A percentile compares a stretch with the other conserved stretches of the same genome.
Conservation (phyloP, 805 yeast genomes). For the Lipomyces yamanashiensis region DNA sequence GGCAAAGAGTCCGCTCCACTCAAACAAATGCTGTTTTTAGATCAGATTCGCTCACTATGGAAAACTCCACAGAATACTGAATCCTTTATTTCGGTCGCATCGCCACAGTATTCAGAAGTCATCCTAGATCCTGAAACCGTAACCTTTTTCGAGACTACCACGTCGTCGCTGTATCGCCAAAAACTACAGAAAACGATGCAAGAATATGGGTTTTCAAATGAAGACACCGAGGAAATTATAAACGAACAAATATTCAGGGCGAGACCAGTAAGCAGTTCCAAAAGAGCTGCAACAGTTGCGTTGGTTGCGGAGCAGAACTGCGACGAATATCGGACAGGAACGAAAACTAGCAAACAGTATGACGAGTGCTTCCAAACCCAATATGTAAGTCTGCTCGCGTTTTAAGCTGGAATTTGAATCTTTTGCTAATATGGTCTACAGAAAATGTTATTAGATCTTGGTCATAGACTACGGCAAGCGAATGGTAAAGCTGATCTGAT, state of each 20-base stretch:
- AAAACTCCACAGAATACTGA: background rate
- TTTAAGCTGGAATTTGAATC: background rate
- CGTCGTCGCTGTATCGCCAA: conserved; percentile 21
- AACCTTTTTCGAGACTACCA: conserved; percentile 17
- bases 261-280: conserved; percentile 5
- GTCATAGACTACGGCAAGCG: conserved; percentile 11
- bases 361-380: conserved; percentile 16
- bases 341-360: background rate
- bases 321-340: background rate
- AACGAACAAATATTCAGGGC: background rate
- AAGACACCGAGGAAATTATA: background rate
- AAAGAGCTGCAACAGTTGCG: background rate
- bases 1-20: background rate
- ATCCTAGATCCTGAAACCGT: conserved; percentile 21
- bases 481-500: background rate
- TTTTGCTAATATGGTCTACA: background rate
- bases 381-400: conserved; percentile 4
- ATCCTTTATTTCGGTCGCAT: background rate
- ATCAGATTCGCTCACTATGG: background rate
- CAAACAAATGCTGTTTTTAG: background rate
- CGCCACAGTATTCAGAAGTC: conserved; percentile 1
- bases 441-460: conserved; percentile 26
- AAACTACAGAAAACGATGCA: background rate
- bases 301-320: conserved; percentile 19
- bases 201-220: conserved; percentile 11